Evolutionary conservation across 2,329 filamentous ascomycete species (phyloP), one percentile per base, ranked within the genome.

Genomic region (Scedosporium apiospermum): DNA sequence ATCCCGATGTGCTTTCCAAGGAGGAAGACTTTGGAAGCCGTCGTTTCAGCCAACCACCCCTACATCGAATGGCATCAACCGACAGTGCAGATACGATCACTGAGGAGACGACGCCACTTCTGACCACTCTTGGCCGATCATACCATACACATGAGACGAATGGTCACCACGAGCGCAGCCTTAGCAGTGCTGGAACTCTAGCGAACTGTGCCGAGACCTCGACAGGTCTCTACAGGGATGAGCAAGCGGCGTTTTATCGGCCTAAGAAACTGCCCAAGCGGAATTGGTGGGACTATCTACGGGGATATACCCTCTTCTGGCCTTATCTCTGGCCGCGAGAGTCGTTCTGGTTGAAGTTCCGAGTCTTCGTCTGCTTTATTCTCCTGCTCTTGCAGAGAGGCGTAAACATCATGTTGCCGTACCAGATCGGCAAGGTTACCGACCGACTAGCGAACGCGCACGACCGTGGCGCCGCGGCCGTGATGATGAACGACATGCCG

Each of bases 311-410:
- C 12, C 80, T 97, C 60, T 96, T 99, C 76, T 96, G 98, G 72
- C 93, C 93, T 0, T 99, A 98, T 71, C 84, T 98, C 64, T 99
- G 95, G 95, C 95, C 95, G 0, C 89, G 87, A 69, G 93, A 93
- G 70, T 87, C 91, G 44, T 53, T 71, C 4, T 82, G 80, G 66
- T 80, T 99, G 62, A 88, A 97, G 76, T 67, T 91, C 26, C 82
- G 93, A 62, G 91, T 97, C 21, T 73, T 96, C 21, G 69, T 92
- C 58, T 98, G 95, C 75, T 93, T 98, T 70, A 61, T 85, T 42
- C 82, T 99, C 58, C 86, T 98, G 62, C 74, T 95, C 57, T 70
- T 89, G 10, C 93, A 97, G 77, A 88, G 95, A 65, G 79, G 87
- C 58, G 85, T 99, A 73, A 97, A 98, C 71, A 82, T 96, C 18